A percentile compares a stretch with the other conserved stretches of the same genome.
Evolutionary conservation across 495 filamentous ascomycete genomes (phyloP).

Genomic region (Penicillium lagena): DNA sequence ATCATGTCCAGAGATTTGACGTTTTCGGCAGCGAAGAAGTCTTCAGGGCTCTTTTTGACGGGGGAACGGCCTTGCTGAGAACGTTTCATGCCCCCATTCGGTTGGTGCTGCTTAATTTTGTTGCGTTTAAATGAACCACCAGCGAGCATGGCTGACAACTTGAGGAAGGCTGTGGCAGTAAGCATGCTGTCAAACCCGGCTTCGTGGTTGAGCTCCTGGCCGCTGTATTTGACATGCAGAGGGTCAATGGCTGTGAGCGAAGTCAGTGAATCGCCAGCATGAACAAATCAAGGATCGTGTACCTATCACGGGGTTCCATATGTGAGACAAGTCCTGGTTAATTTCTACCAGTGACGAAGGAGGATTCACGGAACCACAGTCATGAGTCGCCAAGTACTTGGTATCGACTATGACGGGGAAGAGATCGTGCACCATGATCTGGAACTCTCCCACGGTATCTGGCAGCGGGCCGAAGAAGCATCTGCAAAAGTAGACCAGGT

Average conservation of each 20-base stretch:
- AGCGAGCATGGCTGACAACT: slow-evolving; percentile 47
- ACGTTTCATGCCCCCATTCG: no score
- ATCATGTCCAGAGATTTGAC: no score
- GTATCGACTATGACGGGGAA: slow-evolving; percentile 74
- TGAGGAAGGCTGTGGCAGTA: slow-evolving; percentile 60
- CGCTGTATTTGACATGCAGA: slow-evolving; percentile 43
- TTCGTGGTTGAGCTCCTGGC: slow-evolving; percentile 46
- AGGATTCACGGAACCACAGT: slow-evolving; percentile 44
- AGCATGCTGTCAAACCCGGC: slow-evolving; percentile 71
- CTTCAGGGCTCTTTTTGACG: no score
- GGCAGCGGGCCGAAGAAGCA: slow-evolving; percentile 66
- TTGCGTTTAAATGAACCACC: no score
- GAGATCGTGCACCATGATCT: slow-evolving; percentile 39
- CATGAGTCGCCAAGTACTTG: slow-evolving; percentile 63
- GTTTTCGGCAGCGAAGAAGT: slow-evolving; percentile 1
- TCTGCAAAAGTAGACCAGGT: slow-evolving; percentile 64
- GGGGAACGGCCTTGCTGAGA: no score
- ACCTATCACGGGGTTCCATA: slow-evolving; percentile 43
- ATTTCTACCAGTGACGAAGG: slow-evolving; percentile 46
- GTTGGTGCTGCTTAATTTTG: no score
- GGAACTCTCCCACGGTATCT: slow-evolving; percentile 53
- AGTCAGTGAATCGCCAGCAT: no score
- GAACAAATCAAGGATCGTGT: not conserved
- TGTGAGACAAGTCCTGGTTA: slow-evolving; percentile 29
- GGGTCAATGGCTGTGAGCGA: slow-evolving; percentile 19